Conservation (phyloP, 2,329 filamentous ascomycete species). For the Beauveria sp. region DNA sequence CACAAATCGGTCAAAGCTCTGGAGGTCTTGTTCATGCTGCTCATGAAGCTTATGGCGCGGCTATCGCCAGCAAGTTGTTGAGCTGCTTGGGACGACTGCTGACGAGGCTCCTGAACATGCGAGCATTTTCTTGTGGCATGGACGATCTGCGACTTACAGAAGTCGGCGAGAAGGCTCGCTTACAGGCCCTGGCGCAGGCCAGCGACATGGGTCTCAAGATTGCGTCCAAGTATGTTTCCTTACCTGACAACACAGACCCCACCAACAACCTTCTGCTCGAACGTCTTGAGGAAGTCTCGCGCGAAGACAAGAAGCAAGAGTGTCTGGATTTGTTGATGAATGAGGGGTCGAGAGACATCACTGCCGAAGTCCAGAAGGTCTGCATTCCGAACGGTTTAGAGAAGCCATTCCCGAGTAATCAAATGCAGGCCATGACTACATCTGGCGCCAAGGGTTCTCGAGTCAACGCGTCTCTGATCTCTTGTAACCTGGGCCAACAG, state of each 20-base stretch:
- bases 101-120: constrained; percentile 84
- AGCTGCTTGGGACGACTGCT: constrained; percentile 84
- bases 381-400: constrained; percentile 77
- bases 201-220: constrained; percentile 66
- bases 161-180: constrained; percentile 65
- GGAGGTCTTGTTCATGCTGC: constrained; percentile 87
- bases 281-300: constrained; percentile 79
- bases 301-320: constrained; percentile 85
- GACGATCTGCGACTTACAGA: constrained; percentile 85
- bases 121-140: constrained; percentile 94
- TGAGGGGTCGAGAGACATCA: constrained; percentile 58
- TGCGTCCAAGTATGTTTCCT: constrained; percentile 79
- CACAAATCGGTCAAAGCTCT: constrained; percentile 79
- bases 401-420: constrained; percentile 91
- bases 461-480: constrained; percentile 96
- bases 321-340: constrained; percentile 87
- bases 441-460: constrained; percentile 89
- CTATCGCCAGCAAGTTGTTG: constrained; percentile 75
- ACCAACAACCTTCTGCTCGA: constrained; percentile 64
- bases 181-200: constrained; percentile 60
- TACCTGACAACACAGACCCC: constrained; percentile 57
- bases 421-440: constrained; percentile 98
- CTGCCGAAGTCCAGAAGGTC: constrained; percentile 65
- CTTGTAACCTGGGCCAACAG: constrained; percentile 94
- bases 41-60: constrained; percentile 88